Evolutionary conservation across 805 yeast species (phyloP).

Genomic region (Starmerella vitae): DNA sequence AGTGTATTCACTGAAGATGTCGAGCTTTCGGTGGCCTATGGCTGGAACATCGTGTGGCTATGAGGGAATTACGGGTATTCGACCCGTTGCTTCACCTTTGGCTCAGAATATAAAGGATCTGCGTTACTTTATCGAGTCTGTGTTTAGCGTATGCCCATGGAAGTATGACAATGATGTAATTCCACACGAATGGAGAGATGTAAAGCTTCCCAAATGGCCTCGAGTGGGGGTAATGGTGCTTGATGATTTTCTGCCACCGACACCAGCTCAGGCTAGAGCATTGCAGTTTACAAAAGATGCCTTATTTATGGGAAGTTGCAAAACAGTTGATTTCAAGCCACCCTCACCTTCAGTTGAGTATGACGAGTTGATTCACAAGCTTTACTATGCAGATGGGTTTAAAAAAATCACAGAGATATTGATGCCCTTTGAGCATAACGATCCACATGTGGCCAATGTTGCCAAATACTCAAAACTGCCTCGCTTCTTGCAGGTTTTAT

Average conservation of each 20-base stretch:
- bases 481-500: too few species aligned
- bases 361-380: too few species aligned
- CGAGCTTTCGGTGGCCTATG: conserved; percentile 37
- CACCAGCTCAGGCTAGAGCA: conserved; percentile 36
- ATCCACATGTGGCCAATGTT: too few species aligned
- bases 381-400: too few species aligned
- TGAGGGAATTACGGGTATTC: conserved; percentile 26
- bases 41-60: conserved; percentile 32
- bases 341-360: conserved; percentile 40
- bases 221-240: conserved; percentile 37
- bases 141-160: conserved; percentile 20
- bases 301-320: conserved; percentile 34
- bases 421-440: too few species aligned
- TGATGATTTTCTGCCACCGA: conserved; percentile 39
- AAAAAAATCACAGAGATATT: too few species aligned
- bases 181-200: conserved; percentile 42
- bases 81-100: conserved; percentile 6
- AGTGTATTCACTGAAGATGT: conserved; percentile 38
- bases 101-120: conserved; percentile 41
- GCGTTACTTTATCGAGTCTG: conserved; percentile 35
- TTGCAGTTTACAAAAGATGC: conserved; percentile 30
- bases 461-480: too few species aligned
- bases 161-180: conserved; percentile 33
- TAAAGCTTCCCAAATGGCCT: conserved; percentile 28
- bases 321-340: conserved; percentile 33